A percentile compares a stretch with the other conserved stretches of the same genome.
Evolutionary conservation across 352 stramenopile species (phyloP).

Genomic region (Paralagenidium karlingii): DNA sequence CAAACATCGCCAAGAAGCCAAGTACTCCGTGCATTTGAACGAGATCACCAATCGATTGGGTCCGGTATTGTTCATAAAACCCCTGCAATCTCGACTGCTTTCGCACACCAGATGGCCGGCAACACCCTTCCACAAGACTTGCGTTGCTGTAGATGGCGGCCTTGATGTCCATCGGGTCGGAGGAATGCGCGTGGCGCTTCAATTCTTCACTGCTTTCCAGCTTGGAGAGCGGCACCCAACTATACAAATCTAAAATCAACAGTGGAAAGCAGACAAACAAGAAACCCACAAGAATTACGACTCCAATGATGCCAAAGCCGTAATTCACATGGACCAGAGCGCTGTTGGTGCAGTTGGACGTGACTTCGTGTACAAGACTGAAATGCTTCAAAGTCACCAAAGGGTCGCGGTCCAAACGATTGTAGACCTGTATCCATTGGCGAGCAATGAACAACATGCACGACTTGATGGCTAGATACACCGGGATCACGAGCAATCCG

Average conservation of each 20-base stretch:
- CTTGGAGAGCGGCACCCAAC: slow-evolving; percentile 33
- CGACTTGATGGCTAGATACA: slow-evolving; percentile 44
- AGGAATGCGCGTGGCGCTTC: slow-evolving; percentile 13
- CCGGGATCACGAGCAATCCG: slow-evolving; percentile 30
- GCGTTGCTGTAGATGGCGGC: slow-evolving; percentile 36
- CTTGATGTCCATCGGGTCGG: slow-evolving; percentile 19
- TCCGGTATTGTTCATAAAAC: slow-evolving; percentile 28
- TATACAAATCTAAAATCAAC: slow-evolving; percentile 42
- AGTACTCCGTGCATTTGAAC: slow-evolving; percentile 26
- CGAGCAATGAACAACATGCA: slow-evolving; percentile 39
- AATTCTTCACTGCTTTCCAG: slow-evolving; percentile 16
- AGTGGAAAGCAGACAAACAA: slow-evolving; percentile 39
- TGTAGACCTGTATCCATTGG: slow-evolving; percentile 23
- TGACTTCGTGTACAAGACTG: slow-evolving; percentile 8
- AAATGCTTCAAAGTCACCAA: slow-evolving; percentile 5
- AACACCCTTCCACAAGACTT: slow-evolving; percentile 23
- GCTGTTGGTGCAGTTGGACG: slow-evolving; percentile 5
- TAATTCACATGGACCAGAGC: slow-evolving; percentile 20
- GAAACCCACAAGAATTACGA: slow-evolving; percentile 26
- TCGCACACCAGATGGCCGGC: too few relatives aligned
- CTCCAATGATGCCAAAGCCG: slow-evolving; percentile 16
- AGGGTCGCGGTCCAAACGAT: slow-evolving; percentile 4
- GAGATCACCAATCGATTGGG: slow-evolving; percentile 13
- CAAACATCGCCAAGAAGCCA: slow-evolving; percentile 21
- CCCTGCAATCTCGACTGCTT: too few relatives aligned